Conservation (phyloP, 2,329 filamentous ascomycete genomes). For the Dryadomyces quercivorus region DNA sequence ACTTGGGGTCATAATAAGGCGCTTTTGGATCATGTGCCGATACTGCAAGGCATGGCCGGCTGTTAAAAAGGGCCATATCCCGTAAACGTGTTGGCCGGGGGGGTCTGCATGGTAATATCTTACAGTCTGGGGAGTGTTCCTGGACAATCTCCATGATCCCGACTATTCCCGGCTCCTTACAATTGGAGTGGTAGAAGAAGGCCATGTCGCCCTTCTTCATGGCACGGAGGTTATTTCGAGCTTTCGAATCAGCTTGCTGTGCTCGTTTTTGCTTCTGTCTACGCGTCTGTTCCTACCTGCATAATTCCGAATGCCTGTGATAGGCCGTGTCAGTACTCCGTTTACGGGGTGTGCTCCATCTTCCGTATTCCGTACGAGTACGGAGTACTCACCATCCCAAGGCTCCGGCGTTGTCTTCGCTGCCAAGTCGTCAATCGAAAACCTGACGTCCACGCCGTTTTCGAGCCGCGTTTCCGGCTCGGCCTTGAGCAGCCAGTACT, state of each 20-base stretch:
- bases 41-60: slow-evolving; percentile 27
- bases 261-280: neutral
- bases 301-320: slow-evolving; percentile 40
- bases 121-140: slow-evolving; percentile 71
- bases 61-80: neutral
- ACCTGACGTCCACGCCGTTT: slow-evolving; percentile 78
- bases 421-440: slow-evolving; percentile 84
- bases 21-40: slow-evolving; percentile 58
- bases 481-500: slow-evolving; percentile 75
- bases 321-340: neutral
- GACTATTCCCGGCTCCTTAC: slow-evolving; percentile 76
- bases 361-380: too few relatives aligned
- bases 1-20: slow-evolving; percentile 76
- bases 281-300: slow-evolving; percentile 20
- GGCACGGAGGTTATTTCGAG: slow-evolving; percentile 76
- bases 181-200: slow-evolving; percentile 96
- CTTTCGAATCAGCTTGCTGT: slow-evolving; percentile 21
- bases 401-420: slow-evolving; percentile 65
- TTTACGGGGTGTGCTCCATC: neutral
- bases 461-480: slow-evolving; percentile 80
- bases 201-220: slow-evolving; percentile 90
- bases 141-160: slow-evolving; percentile 81
- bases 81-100: too few relatives aligned
- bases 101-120: slow-evolving; percentile 16
- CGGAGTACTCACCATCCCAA: slow-evolving; percentile 62